Percentiles rank a stretch among this genome's conserved stretches.
Evolutionary conservation across 192 early-diverging fungal genomes (phyloP).

Genomic region (Coemansia sp.): DNA sequence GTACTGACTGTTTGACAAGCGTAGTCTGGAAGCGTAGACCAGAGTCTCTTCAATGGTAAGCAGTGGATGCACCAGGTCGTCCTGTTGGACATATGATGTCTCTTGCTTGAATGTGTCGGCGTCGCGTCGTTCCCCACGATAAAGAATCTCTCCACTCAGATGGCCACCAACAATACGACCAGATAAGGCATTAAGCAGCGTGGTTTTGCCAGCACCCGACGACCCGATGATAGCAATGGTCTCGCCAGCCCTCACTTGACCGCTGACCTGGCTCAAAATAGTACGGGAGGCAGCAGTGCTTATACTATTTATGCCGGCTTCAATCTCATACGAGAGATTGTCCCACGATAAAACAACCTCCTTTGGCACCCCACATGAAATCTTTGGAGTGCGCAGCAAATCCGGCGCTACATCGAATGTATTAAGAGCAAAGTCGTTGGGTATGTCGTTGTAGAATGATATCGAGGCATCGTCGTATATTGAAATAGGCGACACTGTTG

Average conservation of each 20-base stretch:
- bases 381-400: background rate
- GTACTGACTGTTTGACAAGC: conserved; percentile 60
- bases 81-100: conserved; percentile 56
- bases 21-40: conserved; percentile 69
- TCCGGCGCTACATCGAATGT: background rate
- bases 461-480: conserved; percentile 11
- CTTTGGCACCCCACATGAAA: background rate
- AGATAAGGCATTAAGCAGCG: conserved; percentile 80
- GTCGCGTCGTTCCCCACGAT: conserved; percentile 45
- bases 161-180: conserved; percentile 63
- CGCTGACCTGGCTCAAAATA: conserved; percentile 68
- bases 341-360: conserved; percentile 39
- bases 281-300: conserved; percentile 11
- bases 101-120: conserved; percentile 39
- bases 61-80: conserved; percentile 59
- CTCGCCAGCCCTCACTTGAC: conserved; percentile 68
- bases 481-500: background rate
- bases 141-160: conserved; percentile 57
- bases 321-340: conserved; percentile 33
- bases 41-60: conserved; percentile 80
- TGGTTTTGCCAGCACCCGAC: conserved; percentile 89
- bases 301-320: conserved; percentile 10
- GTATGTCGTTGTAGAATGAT: conserved; percentile 10
- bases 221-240: conserved; percentile 91
- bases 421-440: conserved; percentile 2